phyloP scores from a whole-genome alignment of 768 basidiomycete species.

The Suillus variegatus region DNA sequence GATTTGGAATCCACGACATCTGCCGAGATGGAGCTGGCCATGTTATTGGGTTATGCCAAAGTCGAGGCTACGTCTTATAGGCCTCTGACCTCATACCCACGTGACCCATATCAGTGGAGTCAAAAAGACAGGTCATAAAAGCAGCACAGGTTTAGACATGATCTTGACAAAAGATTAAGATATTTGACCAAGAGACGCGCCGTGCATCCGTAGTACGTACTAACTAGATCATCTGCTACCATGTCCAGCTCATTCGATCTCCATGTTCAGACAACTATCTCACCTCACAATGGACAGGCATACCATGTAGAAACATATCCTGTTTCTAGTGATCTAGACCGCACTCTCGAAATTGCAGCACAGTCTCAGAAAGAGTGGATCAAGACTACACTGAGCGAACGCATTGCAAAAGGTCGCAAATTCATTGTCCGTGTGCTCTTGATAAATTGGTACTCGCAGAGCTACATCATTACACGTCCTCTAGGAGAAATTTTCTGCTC shows the following conservation, averaged over 20 bases:
- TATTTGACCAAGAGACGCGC: neutral
- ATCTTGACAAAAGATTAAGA: neutral
- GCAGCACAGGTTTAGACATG: too few relatives aligned
- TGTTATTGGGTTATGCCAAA: neutral
- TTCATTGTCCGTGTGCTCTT: constrained; percentile 54
- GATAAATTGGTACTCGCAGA: neutral
- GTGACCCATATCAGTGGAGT: constrained; percentile 6
- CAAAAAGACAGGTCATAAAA: neutral
- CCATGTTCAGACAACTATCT: constrained; percentile 73
- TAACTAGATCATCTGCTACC: neutral
- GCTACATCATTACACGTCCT: constrained; percentile 41
- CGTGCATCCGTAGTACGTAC: neutral
- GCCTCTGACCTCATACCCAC: constrained; percentile 9
- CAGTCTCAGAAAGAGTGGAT: constrained; percentile 78
- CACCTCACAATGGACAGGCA: constrained; percentile 69
- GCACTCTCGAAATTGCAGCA: constrained; percentile 53
- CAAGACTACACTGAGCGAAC: constrained; percentile 54
- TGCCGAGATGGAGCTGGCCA: constrained; percentile 5
- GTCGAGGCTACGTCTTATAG: neutral
- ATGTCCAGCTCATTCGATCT: constrained; percentile 7
- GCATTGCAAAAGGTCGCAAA: constrained; percentile 68
- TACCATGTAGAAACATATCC: constrained; percentile 67
- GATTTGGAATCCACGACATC: constrained; percentile 8
- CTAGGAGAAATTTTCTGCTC: constrained; percentile 33
- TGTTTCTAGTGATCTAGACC: constrained; percentile 57